Evolutionary conservation across 176 grass and related monocot genomes (phyloP).

Genomic region (Puccinellia tenuiflora): DNA sequence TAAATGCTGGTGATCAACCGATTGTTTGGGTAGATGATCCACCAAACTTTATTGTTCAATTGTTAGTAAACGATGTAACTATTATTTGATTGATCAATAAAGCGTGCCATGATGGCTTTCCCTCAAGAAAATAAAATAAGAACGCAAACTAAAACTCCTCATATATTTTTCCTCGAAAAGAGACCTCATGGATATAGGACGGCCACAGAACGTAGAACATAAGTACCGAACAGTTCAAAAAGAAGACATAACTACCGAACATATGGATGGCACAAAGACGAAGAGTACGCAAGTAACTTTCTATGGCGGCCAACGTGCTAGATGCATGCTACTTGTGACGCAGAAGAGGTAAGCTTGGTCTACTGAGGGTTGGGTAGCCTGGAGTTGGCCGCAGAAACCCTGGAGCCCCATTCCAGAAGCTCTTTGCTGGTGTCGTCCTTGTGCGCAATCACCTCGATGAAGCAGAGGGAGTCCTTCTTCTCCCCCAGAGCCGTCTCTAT

Average conservation of each 20-base stretch:
- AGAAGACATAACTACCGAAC: not conserved
- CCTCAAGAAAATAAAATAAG: too few relatives aligned
- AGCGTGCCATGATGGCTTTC: too few relatives aligned
- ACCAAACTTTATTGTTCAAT: too few relatives aligned
- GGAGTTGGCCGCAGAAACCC: constrained; percentile 59
- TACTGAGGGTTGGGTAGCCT: constrained; percentile 58
- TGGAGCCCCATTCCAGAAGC: constrained; percentile 66
- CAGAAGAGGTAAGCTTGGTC: not conserved
- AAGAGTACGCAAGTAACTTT: not conserved
- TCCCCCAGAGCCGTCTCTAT: not conserved
- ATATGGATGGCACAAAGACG: not conserved
- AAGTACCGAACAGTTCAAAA: not conserved
- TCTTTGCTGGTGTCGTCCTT: constrained; percentile 81
- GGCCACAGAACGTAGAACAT: not conserved
- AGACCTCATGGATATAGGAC: not conserved
- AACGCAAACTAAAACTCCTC: too few relatives aligned
- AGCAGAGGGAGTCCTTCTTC: constrained; percentile 30
- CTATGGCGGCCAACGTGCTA: not conserved
- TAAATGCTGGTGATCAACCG: too few relatives aligned
- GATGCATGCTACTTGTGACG: not conserved
- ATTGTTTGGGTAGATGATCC: too few relatives aligned
- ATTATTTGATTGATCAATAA: too few relatives aligned
- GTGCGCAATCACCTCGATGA: constrained; percentile 28
- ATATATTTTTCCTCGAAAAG: not conserved
- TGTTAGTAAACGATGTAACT: too few relatives aligned